phyloP scores from a whole-genome alignment of 176 grass and related monocot genomes.

The Zoysia pacifica region DNA sequence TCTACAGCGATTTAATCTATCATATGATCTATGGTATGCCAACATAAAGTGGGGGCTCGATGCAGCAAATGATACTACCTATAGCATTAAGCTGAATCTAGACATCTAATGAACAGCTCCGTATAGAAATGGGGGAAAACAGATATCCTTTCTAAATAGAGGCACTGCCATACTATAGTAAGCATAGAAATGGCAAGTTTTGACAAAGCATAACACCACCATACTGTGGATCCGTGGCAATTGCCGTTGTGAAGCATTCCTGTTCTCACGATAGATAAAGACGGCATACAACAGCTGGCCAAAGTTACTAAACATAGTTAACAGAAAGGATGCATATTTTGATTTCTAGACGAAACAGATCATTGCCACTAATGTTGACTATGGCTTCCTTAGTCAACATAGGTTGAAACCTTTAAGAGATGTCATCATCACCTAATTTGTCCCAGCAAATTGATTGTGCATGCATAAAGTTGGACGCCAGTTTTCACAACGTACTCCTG shows the following conservation, averaged over 20 bases:
- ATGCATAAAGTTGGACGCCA: not conserved
- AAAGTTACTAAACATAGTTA: not conserved
- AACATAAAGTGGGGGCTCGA: constrained; percentile 9
- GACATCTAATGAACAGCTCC: not conserved
- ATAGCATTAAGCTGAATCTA: not conserved
- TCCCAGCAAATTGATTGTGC: not conserved
- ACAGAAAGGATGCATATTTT: not conserved
- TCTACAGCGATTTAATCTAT: not conserved
- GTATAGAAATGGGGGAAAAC: not conserved
- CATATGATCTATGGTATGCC: not conserved
- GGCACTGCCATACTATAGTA: not conserved
- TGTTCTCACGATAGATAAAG: not conserved
- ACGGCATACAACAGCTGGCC: not conserved
- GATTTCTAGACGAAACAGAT: not conserved
- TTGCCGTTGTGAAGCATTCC: not conserved
- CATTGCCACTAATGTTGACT: not conserved
- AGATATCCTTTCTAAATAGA: not conserved
- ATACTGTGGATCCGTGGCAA: not conserved
- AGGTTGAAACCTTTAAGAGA: not conserved
- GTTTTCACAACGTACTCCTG: no score
- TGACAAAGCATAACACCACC: not conserved
- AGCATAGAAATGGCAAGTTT: not conserved
- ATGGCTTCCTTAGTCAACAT: not conserved
- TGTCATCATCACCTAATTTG: not conserved
- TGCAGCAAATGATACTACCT: not conserved